Base-by-base conservation (phyloP, 2,329 filamentous ascomycete species). In the Colletotrichum plurivorum region DNA sequence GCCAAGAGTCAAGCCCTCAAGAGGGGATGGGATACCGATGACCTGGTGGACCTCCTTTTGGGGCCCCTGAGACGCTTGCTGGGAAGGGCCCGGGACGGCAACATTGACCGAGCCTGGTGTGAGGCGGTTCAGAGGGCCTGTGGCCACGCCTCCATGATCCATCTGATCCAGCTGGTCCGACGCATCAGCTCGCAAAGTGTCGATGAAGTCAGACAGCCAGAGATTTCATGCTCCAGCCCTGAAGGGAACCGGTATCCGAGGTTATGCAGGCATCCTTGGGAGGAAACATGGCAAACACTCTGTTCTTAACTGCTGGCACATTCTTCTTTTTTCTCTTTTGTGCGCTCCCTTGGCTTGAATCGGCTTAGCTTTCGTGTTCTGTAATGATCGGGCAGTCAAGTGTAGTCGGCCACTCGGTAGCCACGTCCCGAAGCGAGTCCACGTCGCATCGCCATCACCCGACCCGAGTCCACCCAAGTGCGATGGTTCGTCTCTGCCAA, bases 151-250 rank as follows among this genome's bases (percentile, higher is more conserved):
- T 51, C 54, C 45, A 46, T 53, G 52, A 52, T 59, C 54, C 51
- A 63, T 52, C 59, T 39, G 10, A 45, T 15, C 52, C 39, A 48
- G 39, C 41, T n/a, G 18, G n/a, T 56, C 27, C 52, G 10, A 18
- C 25, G 60, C 57, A 67, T 62, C 58, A 45, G 13, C 51, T 67
- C 43, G 45, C 22, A 56, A 41, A 55, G 49, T 60, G 39, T 61
- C 18, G 41, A 41, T 61, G 39, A 66, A 41, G 55, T 49, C 56
- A 48, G 55, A 36, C 31, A 36, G 31, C 31, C 31, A 25, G 4
- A 53, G 18, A 39, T 10, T 48, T 18, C 43, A 60, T 53, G 25
- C 39, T 22, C 36, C 43, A 20, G 41, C 16, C 16, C 27, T 51
- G 52, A 63, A 55, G 39, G 2, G 10, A 43, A 16, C 48, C 43